A percentile compares a stretch with the other conserved stretches of the same genome.
Evolutionary conservation across 805 yeast genomes (phyloP).

Genomic region (Komagataella kurtzmanii): DNA sequence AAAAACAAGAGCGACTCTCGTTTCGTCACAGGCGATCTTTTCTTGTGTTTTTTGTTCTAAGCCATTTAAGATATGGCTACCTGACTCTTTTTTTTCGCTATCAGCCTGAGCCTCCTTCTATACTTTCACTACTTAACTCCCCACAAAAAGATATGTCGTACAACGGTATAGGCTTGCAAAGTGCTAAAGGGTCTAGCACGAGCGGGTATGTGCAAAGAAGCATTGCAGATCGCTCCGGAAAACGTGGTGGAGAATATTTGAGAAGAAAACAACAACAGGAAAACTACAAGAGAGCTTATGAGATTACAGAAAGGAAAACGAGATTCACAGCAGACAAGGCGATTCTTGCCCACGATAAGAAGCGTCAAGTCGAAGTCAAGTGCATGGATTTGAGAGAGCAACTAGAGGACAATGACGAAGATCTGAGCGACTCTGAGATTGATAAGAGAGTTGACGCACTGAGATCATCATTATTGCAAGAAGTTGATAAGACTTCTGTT

Average conservation of each 20-base stretch:
- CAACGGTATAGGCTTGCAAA: conserved; percentile 42
- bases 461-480: conserved; percentile 5
- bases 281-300: conserved; percentile 9
- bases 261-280: conserved; percentile 18
- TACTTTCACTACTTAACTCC: neutral
- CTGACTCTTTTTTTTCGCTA: neutral
- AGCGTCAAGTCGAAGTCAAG: conserved; percentile 26
- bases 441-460: conserved; percentile 16
- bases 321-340: conserved; percentile 11
- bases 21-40: neutral
- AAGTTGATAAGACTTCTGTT: neutral
- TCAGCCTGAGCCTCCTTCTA: neutral
- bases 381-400: conserved; percentile 37
- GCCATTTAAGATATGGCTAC: too few species aligned
- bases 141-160: conserved; percentile 27
- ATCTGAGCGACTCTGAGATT: conserved; percentile 21
- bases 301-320: conserved; percentile 3
- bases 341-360: conserved; percentile 20
- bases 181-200: conserved; percentile 50
- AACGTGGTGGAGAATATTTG: conserved; percentile 22
- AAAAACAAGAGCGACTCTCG: neutral
- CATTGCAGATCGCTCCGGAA: conserved; percentile 12
- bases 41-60: too few species aligned
- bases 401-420: conserved; percentile 30
- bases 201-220: conserved; percentile 47